Percentiles rank a stretch among this genome's conserved stretches.
Conservation (phyloP, 2,329 filamentous ascomycete genomes). For the Cladophialophora psammophila region DNA sequence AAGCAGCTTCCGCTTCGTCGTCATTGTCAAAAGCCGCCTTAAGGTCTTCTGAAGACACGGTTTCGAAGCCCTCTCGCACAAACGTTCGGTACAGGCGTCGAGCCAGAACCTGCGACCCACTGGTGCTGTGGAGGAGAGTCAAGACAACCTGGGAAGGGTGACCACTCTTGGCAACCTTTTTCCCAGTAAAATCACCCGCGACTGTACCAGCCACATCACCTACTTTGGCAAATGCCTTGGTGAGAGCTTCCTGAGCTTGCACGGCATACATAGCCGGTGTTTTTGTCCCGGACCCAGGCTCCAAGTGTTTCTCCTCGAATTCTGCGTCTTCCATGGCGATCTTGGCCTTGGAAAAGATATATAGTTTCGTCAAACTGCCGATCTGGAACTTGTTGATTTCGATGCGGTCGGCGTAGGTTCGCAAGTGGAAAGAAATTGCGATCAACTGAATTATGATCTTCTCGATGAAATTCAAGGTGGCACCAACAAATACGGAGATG, state of each 20-base stretch:
- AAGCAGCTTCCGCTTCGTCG: slow-evolving; percentile 88
- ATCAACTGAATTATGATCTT: slow-evolving; percentile 96
- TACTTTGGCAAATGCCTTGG: slow-evolving; percentile 77
- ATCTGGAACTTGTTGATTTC: slow-evolving; percentile 93
- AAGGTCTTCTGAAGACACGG: slow-evolving; percentile 79
- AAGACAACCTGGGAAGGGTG: slow-evolving; percentile 86
- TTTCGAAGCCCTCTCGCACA: slow-evolving; percentile 75
- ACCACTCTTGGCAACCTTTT: slow-evolving; percentile 69
- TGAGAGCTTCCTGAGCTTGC: slow-evolving; percentile 75
- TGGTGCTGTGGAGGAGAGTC: slow-evolving; percentile 74
- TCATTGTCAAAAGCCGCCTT: slow-evolving; percentile 78
- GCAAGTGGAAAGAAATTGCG: slow-evolving; percentile 87
- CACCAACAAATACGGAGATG: slow-evolving; percentile 80
- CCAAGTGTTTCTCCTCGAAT: slow-evolving; percentile 66
- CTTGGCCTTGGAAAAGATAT: slow-evolving; percentile 69
- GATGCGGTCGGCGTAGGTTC: slow-evolving; percentile 90
- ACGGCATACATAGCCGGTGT: slow-evolving; percentile 77
- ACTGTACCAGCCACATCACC: slow-evolving; percentile 85
- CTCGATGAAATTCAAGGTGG: slow-evolving; percentile 81
- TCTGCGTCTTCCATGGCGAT: slow-evolving; percentile 77
- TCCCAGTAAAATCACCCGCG: slow-evolving; percentile 90
- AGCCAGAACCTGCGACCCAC: slow-evolving; percentile 81
- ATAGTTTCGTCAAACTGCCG: slow-evolving; percentile 69
- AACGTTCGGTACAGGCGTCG: slow-evolving; percentile 89
- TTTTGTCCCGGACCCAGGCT: slow-evolving; percentile 65